Conservation (phyloP, 2,329 filamentous ascomycete species). For the Capronia americana region DNA sequence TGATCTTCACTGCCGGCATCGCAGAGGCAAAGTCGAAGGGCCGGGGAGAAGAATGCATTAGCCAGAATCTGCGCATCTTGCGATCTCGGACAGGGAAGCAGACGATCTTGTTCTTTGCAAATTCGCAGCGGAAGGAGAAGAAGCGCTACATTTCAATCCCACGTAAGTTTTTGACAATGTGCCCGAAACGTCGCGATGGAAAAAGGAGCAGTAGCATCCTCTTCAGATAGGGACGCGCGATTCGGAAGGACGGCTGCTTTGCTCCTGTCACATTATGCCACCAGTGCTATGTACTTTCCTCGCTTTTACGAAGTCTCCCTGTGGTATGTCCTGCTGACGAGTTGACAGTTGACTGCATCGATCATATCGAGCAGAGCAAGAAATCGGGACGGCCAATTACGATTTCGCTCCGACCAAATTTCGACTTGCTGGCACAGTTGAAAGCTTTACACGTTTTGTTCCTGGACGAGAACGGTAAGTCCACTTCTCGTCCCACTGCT, state of each 20-base stretch:
- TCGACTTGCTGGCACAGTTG: constrained; percentile 51
- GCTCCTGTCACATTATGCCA: neutral
- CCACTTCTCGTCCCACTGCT: neutral
- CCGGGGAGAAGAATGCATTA: constrained; percentile 54
- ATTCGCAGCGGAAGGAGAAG: constrained; percentile 49
- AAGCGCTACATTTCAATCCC: constrained; percentile 52
- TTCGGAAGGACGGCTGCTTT: neutral
- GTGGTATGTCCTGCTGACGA: constrained; percentile 13
- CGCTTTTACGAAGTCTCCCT: neutral
- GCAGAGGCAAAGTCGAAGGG: constrained; percentile 53
- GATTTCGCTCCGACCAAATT: constrained; percentile 49
- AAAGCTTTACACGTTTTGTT: constrained; percentile 48
- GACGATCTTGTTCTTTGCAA: constrained; percentile 50
- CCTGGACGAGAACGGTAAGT: constrained; percentile 48
- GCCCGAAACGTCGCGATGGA: neutral
- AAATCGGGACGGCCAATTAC: constrained; percentile 48
- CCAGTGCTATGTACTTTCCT: neutral
- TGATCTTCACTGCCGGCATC: constrained; percentile 51
- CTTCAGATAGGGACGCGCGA: neutral
- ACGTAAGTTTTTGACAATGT: constrained; percentile 37
- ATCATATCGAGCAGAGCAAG: constrained; percentile 47
- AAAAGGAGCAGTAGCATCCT: neutral
- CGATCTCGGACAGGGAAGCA: constrained; percentile 46
- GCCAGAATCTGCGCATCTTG: constrained; percentile 51
- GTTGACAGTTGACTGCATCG: constrained; percentile 48